Evolutionary conservation across 441 rosid species (phyloP).

Genomic region (Gossypium gossypioides): DNA sequence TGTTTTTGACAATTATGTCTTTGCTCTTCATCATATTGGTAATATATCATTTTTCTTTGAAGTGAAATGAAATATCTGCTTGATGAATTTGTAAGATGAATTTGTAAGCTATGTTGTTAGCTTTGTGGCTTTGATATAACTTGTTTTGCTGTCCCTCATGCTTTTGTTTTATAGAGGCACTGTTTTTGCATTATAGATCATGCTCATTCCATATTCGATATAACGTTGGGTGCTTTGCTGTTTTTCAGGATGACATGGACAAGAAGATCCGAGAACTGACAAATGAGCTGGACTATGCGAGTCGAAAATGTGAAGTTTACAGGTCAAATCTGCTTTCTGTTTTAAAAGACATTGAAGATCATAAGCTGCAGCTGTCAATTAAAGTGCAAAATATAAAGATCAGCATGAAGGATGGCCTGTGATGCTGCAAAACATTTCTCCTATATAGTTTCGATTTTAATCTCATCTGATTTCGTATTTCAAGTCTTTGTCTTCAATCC

Average conservation of each 20-base stretch:
- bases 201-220: background rate
- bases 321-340: conserved; percentile 67
- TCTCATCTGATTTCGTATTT: background rate
- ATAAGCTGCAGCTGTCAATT: conserved; percentile 70
- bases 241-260: conserved; percentile 74
- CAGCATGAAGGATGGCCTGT: conserved; percentile 59
- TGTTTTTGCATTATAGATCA: background rate
- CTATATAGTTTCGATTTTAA: background rate
- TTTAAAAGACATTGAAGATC: conserved; percentile 76
- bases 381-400: conserved; percentile 73
- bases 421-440: conserved; percentile 23
- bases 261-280: conserved; percentile 50
- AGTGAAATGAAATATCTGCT: background rate
- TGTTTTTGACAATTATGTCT: background rate
- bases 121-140: background rate
- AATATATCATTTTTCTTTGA: background rate
- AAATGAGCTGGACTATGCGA: conserved; percentile 49
- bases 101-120: background rate
- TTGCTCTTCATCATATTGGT: background rate
- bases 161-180: background rate
- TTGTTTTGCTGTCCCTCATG: background rate
- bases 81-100: background rate
- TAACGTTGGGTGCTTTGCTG: background rate
- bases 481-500: conserved; percentile 3
- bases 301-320: conserved; percentile 68